Base-by-base conservation (phyloP, 2,329 filamentous ascomycete species). In the Parastagonospora nodorum region DNA sequence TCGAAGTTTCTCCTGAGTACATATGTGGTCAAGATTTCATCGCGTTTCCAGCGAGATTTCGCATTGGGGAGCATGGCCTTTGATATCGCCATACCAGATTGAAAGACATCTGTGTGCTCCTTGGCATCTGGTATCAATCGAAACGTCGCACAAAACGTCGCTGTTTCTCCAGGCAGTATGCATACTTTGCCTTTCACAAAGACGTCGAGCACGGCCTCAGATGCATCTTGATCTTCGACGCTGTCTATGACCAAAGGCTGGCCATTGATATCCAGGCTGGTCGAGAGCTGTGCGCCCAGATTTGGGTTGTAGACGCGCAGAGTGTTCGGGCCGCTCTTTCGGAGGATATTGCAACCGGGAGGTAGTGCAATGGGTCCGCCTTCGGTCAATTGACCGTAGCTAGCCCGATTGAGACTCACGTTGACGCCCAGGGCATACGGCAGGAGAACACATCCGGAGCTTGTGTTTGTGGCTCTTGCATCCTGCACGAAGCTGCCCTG, bases 351-450 rank as follows among this genome's bases (percentile, higher is more conserved):
- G 5, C 37, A 42, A 19, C 45, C 44, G n/a, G 19, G 16, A 15
- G 50, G 53, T 9, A 57, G 31, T 27, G 53, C 29, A 16, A 57
- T 24, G 11, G 53, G 53, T 8, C 50, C 53, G 12, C 50, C 50
- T 40, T 57, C 53, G 2, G 48, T 55, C 16, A 55, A 33, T 28
- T 55, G 53, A 1, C 53, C 53, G 31, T 53, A 57, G 5, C 46
- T 50, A n/a, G 53, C 53, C 31, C 53, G 43, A 24, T 53, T 57
- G 30, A 53, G 27, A 27, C 53, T 53, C 8, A 45, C 38, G 28
- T 39, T 15, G 7, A 50, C 16, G 15, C 41, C 42, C 2, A 50
- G 15, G 5, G 33, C 11, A 29, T 49, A 56, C 15, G 19, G 31
- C 8, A 56, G 16, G 14, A 35, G 14, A 19, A 31, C 31, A 8